These are phyloP conservation scores for Nowakowskiella sp. DNA, from an alignment of 192 early-diverging fungal species.

Conservation along the genomic window DNA sequence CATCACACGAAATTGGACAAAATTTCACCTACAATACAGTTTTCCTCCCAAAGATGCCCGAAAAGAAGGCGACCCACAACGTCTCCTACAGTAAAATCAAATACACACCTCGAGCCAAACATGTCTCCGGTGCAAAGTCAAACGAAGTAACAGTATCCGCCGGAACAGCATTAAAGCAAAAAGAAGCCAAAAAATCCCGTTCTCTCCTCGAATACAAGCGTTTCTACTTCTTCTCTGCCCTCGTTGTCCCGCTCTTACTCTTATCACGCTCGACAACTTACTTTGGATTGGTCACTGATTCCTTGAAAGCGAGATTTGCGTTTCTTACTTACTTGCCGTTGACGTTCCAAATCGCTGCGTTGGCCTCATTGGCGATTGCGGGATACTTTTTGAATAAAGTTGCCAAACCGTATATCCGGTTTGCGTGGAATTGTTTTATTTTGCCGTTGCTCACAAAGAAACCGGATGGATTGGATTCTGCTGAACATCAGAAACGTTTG, in stretches of 20 bases:
- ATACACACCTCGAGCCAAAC: background rate
- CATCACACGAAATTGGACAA: too few species aligned
- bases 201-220: constrained; percentile 10
- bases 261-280: background rate
- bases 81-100: too few species aligned
- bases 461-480: constrained; percentile 50
- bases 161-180: constrained; percentile 2
- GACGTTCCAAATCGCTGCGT: constrained; percentile 20
- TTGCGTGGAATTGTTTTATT: constrained; percentile 63
- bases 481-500: constrained; percentile 61
- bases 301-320: constrained; percentile 16
- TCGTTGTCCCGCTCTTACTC: constrained; percentile 25
- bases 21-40: too few species aligned
- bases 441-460: constrained; percentile 44
- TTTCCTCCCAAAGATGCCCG: too few species aligned
- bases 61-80: too few species aligned
- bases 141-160: constrained; percentile 4
- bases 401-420: constrained; percentile 23
- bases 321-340: constrained; percentile 19
- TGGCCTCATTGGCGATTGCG: constrained; percentile 10
- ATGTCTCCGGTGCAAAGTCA: background rate
- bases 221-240: constrained; percentile 13
- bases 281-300: constrained; percentile 12
- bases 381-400: constrained; percentile 17
- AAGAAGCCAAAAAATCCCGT: background rate